phyloP scores from a whole-genome alignment of 805 yeast species.

The Kodamaea hsintzibuensis region DNA sequence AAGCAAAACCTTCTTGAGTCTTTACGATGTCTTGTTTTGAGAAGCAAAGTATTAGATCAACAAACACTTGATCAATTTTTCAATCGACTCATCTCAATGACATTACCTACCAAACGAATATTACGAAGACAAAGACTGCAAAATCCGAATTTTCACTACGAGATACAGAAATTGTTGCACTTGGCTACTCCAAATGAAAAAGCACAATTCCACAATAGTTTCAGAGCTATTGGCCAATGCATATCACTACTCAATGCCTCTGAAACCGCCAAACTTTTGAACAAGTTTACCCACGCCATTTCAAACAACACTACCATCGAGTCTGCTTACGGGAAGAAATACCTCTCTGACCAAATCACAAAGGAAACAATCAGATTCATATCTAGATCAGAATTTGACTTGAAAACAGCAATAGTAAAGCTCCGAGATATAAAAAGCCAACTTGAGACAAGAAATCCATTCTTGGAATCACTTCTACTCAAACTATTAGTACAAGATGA shows the following conservation, averaged over 20 bases:
- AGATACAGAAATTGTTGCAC: conserved; percentile 15
- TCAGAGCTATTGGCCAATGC: conserved; percentile 32
- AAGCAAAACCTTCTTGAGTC: conserved; percentile 12
- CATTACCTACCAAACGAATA: conserved; percentile 14
- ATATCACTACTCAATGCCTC: conserved; percentile 23
- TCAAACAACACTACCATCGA: not conserved
- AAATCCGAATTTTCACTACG: conserved; percentile 8
- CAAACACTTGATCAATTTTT: conserved; percentile 12
- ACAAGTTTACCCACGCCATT: conserved; percentile 12
- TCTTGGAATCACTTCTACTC: conserved; percentile 20
- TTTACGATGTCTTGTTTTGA: conserved; percentile 12
- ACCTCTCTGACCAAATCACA: conserved; percentile 21
- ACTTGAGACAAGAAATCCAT: conserved; percentile 15
- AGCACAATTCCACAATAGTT: conserved; percentile 24
- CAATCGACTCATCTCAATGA: conserved; percentile 12
- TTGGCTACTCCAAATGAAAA: conserved; percentile 18
- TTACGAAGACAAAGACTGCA: conserved; percentile 2
- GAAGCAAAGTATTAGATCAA: conserved; percentile 12
- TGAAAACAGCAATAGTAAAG: conserved; percentile 15
- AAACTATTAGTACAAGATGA: conserved; percentile 27
- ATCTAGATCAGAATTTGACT: conserved; percentile 10
- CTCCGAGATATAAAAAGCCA: conserved; percentile 21
- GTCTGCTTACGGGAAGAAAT: conserved; percentile 17
- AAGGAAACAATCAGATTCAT: conserved; percentile 22
- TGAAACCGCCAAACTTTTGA: conserved; percentile 18